Conservation (phyloP, 2,329 filamentous ascomycete species). For the Aspergillus vadensis region DNA sequence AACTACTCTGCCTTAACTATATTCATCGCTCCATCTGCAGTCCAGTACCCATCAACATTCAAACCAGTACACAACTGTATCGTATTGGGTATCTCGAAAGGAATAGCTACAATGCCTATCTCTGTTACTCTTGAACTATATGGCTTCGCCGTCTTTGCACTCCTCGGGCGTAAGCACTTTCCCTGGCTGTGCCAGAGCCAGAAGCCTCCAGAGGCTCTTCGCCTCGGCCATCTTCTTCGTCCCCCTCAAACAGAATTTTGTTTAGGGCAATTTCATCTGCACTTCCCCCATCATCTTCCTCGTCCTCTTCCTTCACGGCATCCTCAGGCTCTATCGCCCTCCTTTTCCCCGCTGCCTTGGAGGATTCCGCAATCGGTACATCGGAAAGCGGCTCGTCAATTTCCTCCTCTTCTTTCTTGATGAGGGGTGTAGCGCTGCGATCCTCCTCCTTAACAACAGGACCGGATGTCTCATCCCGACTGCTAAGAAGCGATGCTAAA, state of each 20-base stretch:
- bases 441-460: slow-evolving; percentile 19
- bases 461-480: slow-evolving; percentile 19
- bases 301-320: slow-evolving; percentile 9
- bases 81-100: slow-evolving; percentile 6
- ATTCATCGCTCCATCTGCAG: background rate
- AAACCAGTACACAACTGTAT: background rate
- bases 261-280: slow-evolving; percentile 18
- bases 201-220: slow-evolving; percentile 44
- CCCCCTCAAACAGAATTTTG: slow-evolving; percentile 8
- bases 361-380: slow-evolving; percentile 6
- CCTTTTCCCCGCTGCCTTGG: slow-evolving; percentile 23
- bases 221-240: slow-evolving; percentile 11
- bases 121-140: slow-evolving; percentile 20
- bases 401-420: slow-evolving; percentile 18
- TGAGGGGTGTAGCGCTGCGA: slow-evolving; percentile 22
- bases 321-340: slow-evolving; percentile 25
- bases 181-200: slow-evolving; percentile 58
- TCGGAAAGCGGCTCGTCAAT: slow-evolving; percentile 11
- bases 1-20: slow-evolving; percentile 1
- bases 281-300: slow-evolving; percentile 18
- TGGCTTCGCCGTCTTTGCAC: slow-evolving; percentile 38
- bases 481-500: slow-evolving; percentile 48
- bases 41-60: background rate
- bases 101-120: background rate
- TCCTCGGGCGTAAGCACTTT: slow-evolving; percentile 33